These are phyloP conservation scores for Aspergillus nanangensis DNA, from an alignment of 495 filamentous ascomycete species.

Conservation along the genomic window DNA sequence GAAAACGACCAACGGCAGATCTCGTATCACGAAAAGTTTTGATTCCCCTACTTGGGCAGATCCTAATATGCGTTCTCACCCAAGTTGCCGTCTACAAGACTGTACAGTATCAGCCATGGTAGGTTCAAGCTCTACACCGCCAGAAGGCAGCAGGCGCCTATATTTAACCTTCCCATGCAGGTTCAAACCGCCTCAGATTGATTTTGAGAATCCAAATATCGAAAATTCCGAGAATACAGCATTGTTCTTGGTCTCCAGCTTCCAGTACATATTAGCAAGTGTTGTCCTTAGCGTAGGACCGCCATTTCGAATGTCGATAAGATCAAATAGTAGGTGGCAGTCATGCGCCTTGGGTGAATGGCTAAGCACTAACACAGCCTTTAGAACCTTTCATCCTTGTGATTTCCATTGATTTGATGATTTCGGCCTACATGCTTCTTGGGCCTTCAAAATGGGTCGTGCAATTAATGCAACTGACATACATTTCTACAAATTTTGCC, in stretches of 20 bases:
- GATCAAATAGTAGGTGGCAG: slow-evolving; percentile 62
- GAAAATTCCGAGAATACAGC: slow-evolving; percentile 89
- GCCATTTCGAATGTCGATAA: slow-evolving; percentile 81
- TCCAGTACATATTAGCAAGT: slow-evolving; percentile 87
- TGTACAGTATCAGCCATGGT: slow-evolving; percentile 78
- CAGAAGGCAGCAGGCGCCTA: no score
- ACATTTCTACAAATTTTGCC: slow-evolving; percentile 66
- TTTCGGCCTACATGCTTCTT: slow-evolving; percentile 75
- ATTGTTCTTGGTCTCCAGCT: slow-evolving; percentile 85
- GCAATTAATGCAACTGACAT: slow-evolving; percentile 80
- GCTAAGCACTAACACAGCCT: slow-evolving; percentile 11
- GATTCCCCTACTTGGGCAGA: slow-evolving; percentile 84
- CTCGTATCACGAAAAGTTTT: slow-evolving; percentile 93
- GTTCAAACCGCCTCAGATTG: slow-evolving; percentile 74
- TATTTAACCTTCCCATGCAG: slow-evolving; percentile 31
- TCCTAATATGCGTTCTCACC: slow-evolving; percentile 71
- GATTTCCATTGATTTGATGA: slow-evolving; percentile 57
- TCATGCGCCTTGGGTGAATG: not conserved
- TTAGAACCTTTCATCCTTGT: slow-evolving; percentile 78
- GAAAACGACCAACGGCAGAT: slow-evolving; percentile 85
- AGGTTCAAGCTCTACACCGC: slow-evolving; percentile 15
- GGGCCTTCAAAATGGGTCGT: slow-evolving; percentile 63
- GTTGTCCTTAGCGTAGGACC: slow-evolving; percentile 84
- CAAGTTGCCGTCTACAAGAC: slow-evolving; percentile 69
- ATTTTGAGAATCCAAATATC: slow-evolving; percentile 73